Percentiles rank a stretch among this genome's conserved stretches.
Evolutionary conservation across 2,329 filamentous ascomycete species (phyloP).

Genomic region (Phyllosticta capitalensis): DNA sequence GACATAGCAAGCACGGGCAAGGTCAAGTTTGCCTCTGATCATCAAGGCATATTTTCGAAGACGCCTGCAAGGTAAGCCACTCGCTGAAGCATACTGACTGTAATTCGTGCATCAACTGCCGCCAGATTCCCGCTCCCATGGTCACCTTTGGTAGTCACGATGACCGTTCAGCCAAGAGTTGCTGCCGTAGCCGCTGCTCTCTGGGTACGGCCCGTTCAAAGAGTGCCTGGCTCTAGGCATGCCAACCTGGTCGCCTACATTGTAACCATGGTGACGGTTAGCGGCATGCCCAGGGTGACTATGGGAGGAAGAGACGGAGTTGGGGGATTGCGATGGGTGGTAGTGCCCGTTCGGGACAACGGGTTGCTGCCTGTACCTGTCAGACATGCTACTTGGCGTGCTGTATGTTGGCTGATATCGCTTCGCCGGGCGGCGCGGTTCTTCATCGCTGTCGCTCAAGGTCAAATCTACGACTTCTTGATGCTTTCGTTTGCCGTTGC

Average conservation of each 20-base stretch:
- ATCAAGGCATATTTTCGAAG: neutral
- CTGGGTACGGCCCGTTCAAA: constrained; percentile 1
- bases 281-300: constrained; percentile 5
- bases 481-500: constrained; percentile 32
- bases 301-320: constrained; percentile 5
- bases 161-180: neutral
- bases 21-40: neutral
- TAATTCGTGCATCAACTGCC: neutral
- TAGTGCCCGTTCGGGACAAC: constrained; percentile 4
- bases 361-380: constrained; percentile 12
- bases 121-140: neutral
- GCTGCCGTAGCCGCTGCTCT: neutral
- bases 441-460: constrained; percentile 39
- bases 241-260: neutral
- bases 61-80: neutral
- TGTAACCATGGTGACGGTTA: constrained; percentile 2
- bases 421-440: constrained; percentile 13
- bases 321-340: constrained; percentile 2
- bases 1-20: neutral
- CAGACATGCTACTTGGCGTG: constrained; percentile 27
- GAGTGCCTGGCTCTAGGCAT: constrained; percentile 6
- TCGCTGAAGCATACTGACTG: neutral
- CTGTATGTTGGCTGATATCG: constrained; percentile 21
- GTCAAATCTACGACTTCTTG: constrained; percentile 42
- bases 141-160: neutral